phyloP scores from a whole-genome alignment of 2,329 filamentous ascomycete species.

The Ascocoryne sarcoides region DNA sequence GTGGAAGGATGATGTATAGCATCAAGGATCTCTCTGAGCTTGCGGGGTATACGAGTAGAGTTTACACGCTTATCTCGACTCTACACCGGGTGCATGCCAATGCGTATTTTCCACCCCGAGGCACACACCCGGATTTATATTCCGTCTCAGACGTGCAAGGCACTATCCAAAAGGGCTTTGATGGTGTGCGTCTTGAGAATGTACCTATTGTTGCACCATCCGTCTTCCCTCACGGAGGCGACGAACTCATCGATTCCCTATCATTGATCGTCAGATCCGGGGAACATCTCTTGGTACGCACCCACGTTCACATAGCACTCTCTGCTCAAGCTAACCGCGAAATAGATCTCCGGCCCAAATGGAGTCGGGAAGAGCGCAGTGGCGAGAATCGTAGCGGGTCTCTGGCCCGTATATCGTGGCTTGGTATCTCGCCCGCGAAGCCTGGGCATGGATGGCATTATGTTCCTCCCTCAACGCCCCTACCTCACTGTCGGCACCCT shows the following conservation, averaged over 20 bases:
- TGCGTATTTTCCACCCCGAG: conserved; percentile 66
- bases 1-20: conserved; percentile 98
- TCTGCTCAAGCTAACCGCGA: background rate
- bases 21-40: conserved; percentile 97
- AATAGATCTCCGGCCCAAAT: conserved; percentile 78
- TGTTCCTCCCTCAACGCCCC: conserved; percentile 93
- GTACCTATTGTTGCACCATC: conserved; percentile 87
- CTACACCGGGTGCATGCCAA: conserved; percentile 88
- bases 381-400: conserved; percentile 74
- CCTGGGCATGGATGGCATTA: conserved; percentile 81
- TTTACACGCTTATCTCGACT: conserved; percentile 92
- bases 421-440: conserved; percentile 79
- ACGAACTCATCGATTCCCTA: conserved; percentile 81
- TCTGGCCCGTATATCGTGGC: conserved; percentile 95
- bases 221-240: conserved; percentile 81
- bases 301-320: too few relatives aligned
- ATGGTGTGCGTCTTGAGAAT: conserved; percentile 86
- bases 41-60: conserved; percentile 89
- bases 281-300: conserved; percentile 69
- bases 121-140: conserved; percentile 67
- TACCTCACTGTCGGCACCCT: conserved; percentile 89
- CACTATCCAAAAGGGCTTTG: conserved; percentile 88
- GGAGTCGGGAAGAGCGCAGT: conserved; percentile 91
- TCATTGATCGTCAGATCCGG: conserved; percentile 84
- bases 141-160: conserved; percentile 88